phyloP scores from a whole-genome alignment of 495 filamentous ascomycete species.

The Podospora pseudopauciseta region DNA sequence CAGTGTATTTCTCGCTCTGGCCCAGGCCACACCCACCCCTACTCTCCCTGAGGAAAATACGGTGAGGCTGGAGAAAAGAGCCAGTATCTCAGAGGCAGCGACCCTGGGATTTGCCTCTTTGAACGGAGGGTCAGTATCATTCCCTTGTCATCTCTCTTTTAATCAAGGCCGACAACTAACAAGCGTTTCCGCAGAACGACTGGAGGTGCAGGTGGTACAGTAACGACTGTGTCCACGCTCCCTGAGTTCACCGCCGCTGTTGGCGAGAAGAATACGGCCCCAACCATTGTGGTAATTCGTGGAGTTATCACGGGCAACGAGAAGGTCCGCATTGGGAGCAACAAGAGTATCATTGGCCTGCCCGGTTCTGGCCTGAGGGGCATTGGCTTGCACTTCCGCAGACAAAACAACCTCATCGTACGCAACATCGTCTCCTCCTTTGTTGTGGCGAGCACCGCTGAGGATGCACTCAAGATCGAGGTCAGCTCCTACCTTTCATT shows the following conservation, averaged over 20 bases:
- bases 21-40: too few species aligned
- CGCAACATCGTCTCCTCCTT: slow-evolving; percentile 60
- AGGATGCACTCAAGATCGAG: slow-evolving; percentile 59
- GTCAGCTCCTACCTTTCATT: too few species aligned
- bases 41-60: too few species aligned
- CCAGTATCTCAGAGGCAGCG: too few species aligned
- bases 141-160: too few species aligned
- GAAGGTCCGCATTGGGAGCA: slow-evolving; percentile 47
- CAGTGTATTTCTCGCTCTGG: too few species aligned
- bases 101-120: too few species aligned
- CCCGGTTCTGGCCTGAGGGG: slow-evolving; percentile 40
- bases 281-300: slow-evolving; percentile 48
- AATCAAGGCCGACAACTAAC: too few species aligned
- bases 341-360: slow-evolving; percentile 55
- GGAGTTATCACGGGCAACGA: slow-evolving; percentile 44
- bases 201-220: slow-evolving; percentile 57
- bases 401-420: slow-evolving; percentile 53
- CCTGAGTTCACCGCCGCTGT: slow-evolving; percentile 52
- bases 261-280: slow-evolving; percentile 35
- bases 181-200: slow-evolving; percentile 38
- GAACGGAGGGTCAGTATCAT: too few species aligned
- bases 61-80: too few species aligned
- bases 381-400: slow-evolving; percentile 47
- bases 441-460: slow-evolving; percentile 50
- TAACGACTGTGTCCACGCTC: slow-evolving; percentile 56